Evolutionary conservation across 1,139 yeast genomes (phyloP), one percentile per base, ranked within the genome.

Genomic region (Arxiozyma slooffiae): DNA sequence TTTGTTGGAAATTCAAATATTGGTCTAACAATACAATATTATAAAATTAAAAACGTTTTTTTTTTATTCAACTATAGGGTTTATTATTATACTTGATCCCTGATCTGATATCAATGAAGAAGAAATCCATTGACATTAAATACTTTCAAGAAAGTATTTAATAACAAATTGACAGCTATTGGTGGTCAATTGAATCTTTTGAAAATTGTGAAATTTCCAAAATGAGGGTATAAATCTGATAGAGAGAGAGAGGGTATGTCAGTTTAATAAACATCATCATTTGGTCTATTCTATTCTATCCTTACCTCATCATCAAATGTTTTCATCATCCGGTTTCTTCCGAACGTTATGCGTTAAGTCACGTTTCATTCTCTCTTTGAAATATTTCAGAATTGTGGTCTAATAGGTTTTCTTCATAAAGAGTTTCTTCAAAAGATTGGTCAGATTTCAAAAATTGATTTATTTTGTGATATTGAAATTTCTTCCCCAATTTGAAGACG

Each of bases 101-200:
- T 16, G 80, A 72, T 54, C 96, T 72, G 44, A 81, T 74, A 62
- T 89, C 97, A 22, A 89, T 73, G 23, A 85, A 55, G 41, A 85
- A 69, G 18, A 16, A 80, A 56, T 4, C 57, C 4, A 34, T 54
- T 39, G 57, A 47, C n/a, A 14, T 53, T 40, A 30, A 50, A 41
- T 5, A 46, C 40, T 34, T 50, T 51, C 18, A 65, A 42, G 17
- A 64, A 50, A 16, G 64, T 58, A 40, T 60, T 58, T 16, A 63
- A 63, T 36, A 65, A 48, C 54, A 57, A 59, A 39, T 64, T 62
- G 53, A 21, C n/a, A 17, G 24, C 18, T 22, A 48, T 47, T 20
- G 47, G 60, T 60, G 17, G 22, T 39, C 37, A 21, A 54, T 50
- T 48, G 63, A 66, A 41, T 60, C 60, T 2, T 55, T 46, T 7